Evolutionary conservation across 352 stramenopile species (phyloP).

Genomic region (Elongisporangium prolatum): DNA sequence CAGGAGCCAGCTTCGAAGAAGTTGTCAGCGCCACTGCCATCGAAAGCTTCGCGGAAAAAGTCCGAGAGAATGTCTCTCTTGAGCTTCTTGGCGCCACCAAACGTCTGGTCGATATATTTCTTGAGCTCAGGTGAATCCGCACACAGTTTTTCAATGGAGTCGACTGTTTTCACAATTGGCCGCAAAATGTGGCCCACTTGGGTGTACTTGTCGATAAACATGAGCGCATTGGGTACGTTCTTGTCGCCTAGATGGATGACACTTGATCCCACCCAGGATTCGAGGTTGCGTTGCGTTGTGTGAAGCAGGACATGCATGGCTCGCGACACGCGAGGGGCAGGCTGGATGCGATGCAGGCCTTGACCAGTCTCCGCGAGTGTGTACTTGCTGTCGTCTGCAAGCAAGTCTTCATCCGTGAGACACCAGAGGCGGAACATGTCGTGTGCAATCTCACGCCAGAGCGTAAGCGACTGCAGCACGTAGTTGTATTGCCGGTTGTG

Average conservation of each 20-base stretch:
- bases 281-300: slow-evolving; percentile 64
- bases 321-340: slow-evolving; percentile 89
- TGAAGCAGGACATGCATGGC: slow-evolving; percentile 94
- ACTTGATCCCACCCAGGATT: slow-evolving; percentile 90
- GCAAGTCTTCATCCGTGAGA: slow-evolving; percentile 91
- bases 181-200: slow-evolving; percentile 88
- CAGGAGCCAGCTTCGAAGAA: slow-evolving; percentile 95
- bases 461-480: slow-evolving; percentile 93
- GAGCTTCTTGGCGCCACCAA: slow-evolving; percentile 81
- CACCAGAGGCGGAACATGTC: slow-evolving; percentile 98
- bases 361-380: slow-evolving; percentile 93
- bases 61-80: slow-evolving; percentile 91
- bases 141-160: slow-evolving; percentile 59
- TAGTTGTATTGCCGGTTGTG: slow-evolving; percentile 96
- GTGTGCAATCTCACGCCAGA: slow-evolving; percentile 95
- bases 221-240: slow-evolving; percentile 97
- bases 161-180: slow-evolving; percentile 85
- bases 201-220: slow-evolving; percentile 99
- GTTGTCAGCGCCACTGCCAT: slow-evolving; percentile 93
- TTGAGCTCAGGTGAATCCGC: slow-evolving; percentile 37
- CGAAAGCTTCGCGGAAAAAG: slow-evolving; percentile 96
- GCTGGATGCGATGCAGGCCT: slow-evolving; percentile 93
- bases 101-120: slow-evolving; percentile 71
- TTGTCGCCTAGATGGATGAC: slow-evolving; percentile 97
- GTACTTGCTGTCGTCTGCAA: slow-evolving; percentile 83